A percentile compares a stretch with the other conserved stretches of the same genome.
Evolutionary conservation across 176 grass and related monocot genomes (phyloP).

Genomic region (Phoenix dactylifera): DNA sequence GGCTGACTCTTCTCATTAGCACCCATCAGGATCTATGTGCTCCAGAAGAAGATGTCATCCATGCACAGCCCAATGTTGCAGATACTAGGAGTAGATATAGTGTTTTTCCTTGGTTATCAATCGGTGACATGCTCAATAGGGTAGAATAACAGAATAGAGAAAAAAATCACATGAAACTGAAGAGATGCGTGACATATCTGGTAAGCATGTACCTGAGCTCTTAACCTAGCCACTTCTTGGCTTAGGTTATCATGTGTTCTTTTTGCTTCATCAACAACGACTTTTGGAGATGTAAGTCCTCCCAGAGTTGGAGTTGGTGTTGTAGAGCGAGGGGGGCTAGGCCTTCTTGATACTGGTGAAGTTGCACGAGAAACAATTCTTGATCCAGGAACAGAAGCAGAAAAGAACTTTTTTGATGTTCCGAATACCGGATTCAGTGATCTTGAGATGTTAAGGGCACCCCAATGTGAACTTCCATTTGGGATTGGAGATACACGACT

Average conservation of each 20-base stretch:
- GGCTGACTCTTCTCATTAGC: no score
- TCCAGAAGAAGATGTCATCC: no score
- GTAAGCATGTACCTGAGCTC: slow-evolving; percentile 59
- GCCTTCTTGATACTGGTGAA: slow-evolving; percentile 72
- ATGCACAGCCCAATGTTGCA: no score
- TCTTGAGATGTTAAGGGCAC: slow-evolving; percentile 78
- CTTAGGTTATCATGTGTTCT: slow-evolving; percentile 39
- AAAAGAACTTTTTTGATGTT: slow-evolving; percentile 94
- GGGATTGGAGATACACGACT: slow-evolving; percentile 85
- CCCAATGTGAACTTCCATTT: slow-evolving; percentile 74
- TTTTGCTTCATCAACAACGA: slow-evolving; percentile 33
- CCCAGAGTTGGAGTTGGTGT: slow-evolving; percentile 83
- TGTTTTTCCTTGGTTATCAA: no score
- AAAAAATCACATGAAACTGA: neutral
- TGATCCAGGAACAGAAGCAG: slow-evolving; percentile 94
- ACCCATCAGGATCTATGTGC: no score
- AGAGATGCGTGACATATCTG: neutral
- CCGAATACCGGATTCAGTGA: slow-evolving; percentile 97
- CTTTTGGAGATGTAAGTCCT: slow-evolving; percentile 65
- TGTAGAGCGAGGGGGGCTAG: slow-evolving; percentile 79
- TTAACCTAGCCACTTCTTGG: slow-evolving; percentile 68
- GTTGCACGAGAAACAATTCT: slow-evolving; percentile 90
- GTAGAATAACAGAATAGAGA: neutral
- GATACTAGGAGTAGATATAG: no score
- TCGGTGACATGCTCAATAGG: no score